phyloP scores from a whole-genome alignment of 1,139 yeast species.

The Protomyces inouyei region DNA sequence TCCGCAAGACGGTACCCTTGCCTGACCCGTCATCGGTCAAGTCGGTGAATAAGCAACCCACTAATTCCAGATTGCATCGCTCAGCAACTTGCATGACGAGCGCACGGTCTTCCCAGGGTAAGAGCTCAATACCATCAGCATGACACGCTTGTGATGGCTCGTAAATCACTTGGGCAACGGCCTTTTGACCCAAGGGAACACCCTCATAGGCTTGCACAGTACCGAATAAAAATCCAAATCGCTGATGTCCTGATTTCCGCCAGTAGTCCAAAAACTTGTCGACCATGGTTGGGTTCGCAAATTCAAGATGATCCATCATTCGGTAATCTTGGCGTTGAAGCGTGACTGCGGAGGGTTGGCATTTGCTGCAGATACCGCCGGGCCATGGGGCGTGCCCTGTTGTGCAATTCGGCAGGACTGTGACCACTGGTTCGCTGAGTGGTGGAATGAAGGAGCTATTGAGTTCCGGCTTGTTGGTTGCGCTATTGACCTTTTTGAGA shows the following conservation, averaged over 20 bases:
- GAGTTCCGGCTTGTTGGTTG: slow-evolving; percentile 29
- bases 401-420: slow-evolving; percentile 59
- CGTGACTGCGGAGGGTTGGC: slow-evolving; percentile 94
- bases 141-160: slow-evolving; percentile 90
- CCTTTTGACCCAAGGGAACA: slow-evolving; percentile 89
- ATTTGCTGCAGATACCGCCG: slow-evolving; percentile 88
- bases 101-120: slow-evolving; percentile 57
- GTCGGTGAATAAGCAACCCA: slow-evolving; percentile 88
- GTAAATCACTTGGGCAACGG: slow-evolving; percentile 85
- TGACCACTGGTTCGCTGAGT: slow-evolving; percentile 63
- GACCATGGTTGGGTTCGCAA: slow-evolving; percentile 65
- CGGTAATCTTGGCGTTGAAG: slow-evolving; percentile 84
- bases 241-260: slow-evolving; percentile 82
- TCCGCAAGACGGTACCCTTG: slow-evolving; percentile 84
- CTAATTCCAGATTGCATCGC: slow-evolving; percentile 59
- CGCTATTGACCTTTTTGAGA: slow-evolving; percentile 64
- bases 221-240: slow-evolving; percentile 83
- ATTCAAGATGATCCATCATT: slow-evolving; percentile 97
- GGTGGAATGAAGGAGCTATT: slow-evolving; percentile 76
- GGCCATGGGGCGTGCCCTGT: slow-evolving; percentile 94
- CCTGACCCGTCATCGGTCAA: slow-evolving; percentile 79
- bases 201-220: slow-evolving; percentile 68
- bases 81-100: slow-evolving; percentile 54
- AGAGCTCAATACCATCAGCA: slow-evolving; percentile 72
- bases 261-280: slow-evolving; percentile 83